Conservation (phyloP, 106 monocot species). For the Dactylorhiza incarnata region DNA sequence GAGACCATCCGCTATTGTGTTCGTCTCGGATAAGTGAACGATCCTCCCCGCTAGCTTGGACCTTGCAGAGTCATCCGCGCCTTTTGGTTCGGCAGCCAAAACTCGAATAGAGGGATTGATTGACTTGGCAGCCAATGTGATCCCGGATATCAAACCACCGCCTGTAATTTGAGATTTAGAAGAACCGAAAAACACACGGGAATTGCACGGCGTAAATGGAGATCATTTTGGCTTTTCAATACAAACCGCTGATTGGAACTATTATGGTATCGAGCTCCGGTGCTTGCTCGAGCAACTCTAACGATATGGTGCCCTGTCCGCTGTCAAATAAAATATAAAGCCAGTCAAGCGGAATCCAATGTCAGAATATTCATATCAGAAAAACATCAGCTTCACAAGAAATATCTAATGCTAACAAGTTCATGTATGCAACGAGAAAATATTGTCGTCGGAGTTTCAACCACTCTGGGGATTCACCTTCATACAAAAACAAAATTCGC, state of each 20-base stretch:
- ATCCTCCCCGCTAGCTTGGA: constrained; percentile 74
- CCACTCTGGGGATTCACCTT: too few species aligned
- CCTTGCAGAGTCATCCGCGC: constrained; percentile 86
- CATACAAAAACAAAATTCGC: too few species aligned
- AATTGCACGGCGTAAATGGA: neutral
- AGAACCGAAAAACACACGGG: neutral
- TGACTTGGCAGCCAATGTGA: constrained; percentile 80
- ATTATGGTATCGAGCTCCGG: constrained; percentile 70
- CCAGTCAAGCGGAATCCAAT: neutral
- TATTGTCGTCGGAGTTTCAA: too few species aligned
- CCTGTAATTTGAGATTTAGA: constrained; percentile 30
- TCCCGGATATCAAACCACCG: constrained; percentile 89
- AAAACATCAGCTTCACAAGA: neutral
- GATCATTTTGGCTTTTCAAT: neutral
- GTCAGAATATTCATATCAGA: neutral
- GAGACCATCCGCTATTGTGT: constrained; percentile 95
- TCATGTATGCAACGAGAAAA: too few species aligned
- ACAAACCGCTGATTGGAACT: constrained; percentile 89
- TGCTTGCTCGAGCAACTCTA: constrained; percentile 78
- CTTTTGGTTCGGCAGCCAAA: constrained; percentile 85
- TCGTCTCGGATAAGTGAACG: constrained; percentile 39
- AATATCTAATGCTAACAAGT: neutral
- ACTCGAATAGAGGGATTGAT: constrained; percentile 76
- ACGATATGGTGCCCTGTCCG: constrained; percentile 82
- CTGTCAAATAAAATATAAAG: constrained; percentile 27